These are phyloP conservation scores for Rhizopus delemar DNA, from an alignment of 371 early-diverging fungal species.

Conservation along the genomic window DNA sequence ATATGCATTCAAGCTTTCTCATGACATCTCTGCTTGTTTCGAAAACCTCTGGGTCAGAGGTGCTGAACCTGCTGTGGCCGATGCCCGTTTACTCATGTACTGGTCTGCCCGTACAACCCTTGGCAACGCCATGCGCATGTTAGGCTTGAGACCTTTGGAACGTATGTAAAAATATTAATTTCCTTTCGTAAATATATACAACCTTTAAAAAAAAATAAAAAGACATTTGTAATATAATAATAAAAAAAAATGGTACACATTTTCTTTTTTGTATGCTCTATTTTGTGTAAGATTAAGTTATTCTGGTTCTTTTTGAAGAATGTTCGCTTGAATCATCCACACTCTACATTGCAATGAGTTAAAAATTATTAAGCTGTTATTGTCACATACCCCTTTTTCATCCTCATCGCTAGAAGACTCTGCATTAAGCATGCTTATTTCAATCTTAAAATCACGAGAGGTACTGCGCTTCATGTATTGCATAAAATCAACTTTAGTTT, in stretches of 20 bases:
- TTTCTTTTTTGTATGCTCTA: not conserved
- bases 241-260: not conserved
- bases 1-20: constrained; percentile 89
- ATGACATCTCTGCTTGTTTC: constrained; percentile 82
- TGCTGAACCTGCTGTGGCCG: constrained; percentile 78
- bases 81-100: constrained; percentile 76
- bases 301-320: not conserved
- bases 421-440: constrained; percentile 25
- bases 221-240: constrained; percentile 3
- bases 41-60: constrained; percentile 86
- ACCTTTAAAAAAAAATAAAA: constrained; percentile 3
- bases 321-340: not conserved
- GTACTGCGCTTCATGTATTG: constrained; percentile 72
- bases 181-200: constrained; percentile 4
- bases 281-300: not conserved
- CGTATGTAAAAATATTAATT: constrained; percentile 70
- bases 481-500: constrained; percentile 65
- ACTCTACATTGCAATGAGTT: not conserved
- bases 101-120: constrained; percentile 77
- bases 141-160: constrained; percentile 81
- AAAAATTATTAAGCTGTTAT: too few relatives aligned
- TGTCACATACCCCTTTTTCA: constrained; percentile 2
- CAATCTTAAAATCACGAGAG: constrained; percentile 69
- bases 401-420: constrained; percentile 3
- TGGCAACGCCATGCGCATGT: constrained; percentile 80